Evolutionary conservation across 441 rosid species (phyloP), one percentile per base, ranked within the genome.

Genomic region (Rhodomyrtus psidioides): DNA sequence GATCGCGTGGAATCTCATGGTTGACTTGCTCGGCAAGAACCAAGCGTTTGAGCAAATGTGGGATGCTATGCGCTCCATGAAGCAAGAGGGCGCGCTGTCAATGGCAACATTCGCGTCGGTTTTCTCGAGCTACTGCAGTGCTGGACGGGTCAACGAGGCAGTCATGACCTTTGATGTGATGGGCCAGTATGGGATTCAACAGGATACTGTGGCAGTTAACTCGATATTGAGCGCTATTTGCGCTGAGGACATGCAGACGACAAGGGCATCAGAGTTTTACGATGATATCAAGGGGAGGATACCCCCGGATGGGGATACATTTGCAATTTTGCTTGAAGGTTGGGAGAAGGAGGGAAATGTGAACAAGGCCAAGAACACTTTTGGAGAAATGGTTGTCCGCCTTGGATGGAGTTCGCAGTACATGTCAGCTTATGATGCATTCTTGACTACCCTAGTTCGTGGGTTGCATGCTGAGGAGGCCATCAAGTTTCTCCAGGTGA

Each of bases 11-110:
- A 93, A 92, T 82, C 87, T 92, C 30, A 88, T 94, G 89, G 94
- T 94, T 10, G 95, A 94, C 88, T 59, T 94, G 82, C 93, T 94
- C 2, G 96, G 95, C 6, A 91, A 90, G 86, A 94, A 90, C 85
- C 87, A 70, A 12, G 87, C 87, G 5, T 94, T 91, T n/a, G 94
- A 91, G 49, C 83, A 90, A 26, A 94, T 94, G 95, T 93, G 95
- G 95, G 94, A 92, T 28, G 92, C 92, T 2, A 53, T 94, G 59
- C 92, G 93, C 53, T 89, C 93, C 53, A 92, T 92, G 95, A 91
- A 89, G 87, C 89, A 90, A 58, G 92, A 92, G 16, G 85, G 87
- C 6, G 30, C 86, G 30, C 86, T 92, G 81, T 90, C 91, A 0
- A 15, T 88, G 53, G 85, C 92, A 0, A 88, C 93, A 5, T 92